Evolutionary conservation across 805 yeast genomes (phyloP).

Genomic region (Kodamaea nitidulidarum): DNA sequence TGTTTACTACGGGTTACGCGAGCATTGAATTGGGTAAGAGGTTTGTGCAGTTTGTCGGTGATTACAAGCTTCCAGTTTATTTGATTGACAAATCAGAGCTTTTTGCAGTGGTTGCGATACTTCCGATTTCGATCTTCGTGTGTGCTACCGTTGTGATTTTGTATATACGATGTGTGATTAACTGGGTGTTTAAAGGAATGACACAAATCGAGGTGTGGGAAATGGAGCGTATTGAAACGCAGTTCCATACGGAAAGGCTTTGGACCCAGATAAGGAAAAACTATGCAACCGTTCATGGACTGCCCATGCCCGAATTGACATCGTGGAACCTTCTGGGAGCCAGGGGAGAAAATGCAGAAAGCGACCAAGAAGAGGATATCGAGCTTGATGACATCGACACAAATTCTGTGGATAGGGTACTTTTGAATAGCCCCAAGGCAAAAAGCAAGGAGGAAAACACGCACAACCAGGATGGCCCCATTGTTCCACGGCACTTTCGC

Average conservation of each 20-base stretch:
- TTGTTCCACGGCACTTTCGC: conserved; percentile 39
- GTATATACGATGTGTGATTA: conserved; percentile 55
- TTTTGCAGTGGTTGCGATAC: conserved; percentile 48
- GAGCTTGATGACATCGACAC: conserved; percentile 8
- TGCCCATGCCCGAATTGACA: conserved; percentile 40
- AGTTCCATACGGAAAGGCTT: conserved; percentile 52
- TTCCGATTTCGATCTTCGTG: conserved; percentile 58
- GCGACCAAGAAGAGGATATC: not conserved
- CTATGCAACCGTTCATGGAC: conserved; percentile 38
- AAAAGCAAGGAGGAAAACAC: too few species aligned
- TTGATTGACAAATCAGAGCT: conserved; percentile 51
- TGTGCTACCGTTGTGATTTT: conserved; percentile 56
- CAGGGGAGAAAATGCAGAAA: not conserved
- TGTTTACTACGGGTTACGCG: conserved; percentile 47
- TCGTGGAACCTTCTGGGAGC: conserved; percentile 34
- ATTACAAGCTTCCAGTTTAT: conserved; percentile 53
- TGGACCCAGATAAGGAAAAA: conserved; percentile 48
- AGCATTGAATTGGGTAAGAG: conserved; percentile 40
- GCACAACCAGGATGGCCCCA: not conserved
- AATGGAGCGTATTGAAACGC: conserved; percentile 69
- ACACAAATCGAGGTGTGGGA: conserved; percentile 96
- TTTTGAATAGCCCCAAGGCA: too few species aligned
- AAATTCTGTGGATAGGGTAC: too few species aligned
- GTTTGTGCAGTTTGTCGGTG: conserved; percentile 41
- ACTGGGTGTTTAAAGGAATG: conserved; percentile 58